phyloP scores from a whole-genome alignment of 108 stramenopile genomes.

The Asterionellopsis glacialis region DNA sequence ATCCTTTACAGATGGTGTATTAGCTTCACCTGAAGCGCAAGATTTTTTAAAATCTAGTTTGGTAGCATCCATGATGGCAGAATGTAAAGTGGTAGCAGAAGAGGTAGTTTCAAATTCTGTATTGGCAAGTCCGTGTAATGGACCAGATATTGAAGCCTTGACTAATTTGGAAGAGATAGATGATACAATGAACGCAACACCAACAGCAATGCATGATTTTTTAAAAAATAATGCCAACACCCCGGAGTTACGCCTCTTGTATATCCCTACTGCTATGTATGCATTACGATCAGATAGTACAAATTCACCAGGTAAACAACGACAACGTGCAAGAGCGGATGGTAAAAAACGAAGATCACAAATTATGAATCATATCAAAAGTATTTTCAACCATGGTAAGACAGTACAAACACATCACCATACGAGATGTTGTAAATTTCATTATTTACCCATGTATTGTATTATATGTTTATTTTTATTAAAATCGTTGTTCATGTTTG shows the following conservation, averaged over 20 bases:
- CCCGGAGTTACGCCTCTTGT: constrained; percentile 52
- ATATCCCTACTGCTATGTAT: constrained; percentile 89
- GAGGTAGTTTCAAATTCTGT: constrained; percentile 38
- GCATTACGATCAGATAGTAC: constrained; percentile 55
- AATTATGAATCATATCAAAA: constrained; percentile 40
- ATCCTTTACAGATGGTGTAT: constrained; percentile 70
- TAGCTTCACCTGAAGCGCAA: constrained; percentile 31
- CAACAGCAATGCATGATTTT: constrained; percentile 8
- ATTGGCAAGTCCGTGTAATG: constrained; percentile 68
- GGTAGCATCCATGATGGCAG: constrained; percentile 30
- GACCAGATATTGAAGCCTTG: constrained; percentile 45
- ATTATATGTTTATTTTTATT: too few relatives aligned
- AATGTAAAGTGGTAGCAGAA: constrained; percentile 29
- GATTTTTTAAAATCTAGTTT: constrained; percentile 59
- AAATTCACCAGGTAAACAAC: constrained; percentile 80
- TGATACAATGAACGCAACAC: neutral
- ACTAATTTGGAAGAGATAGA: constrained; percentile 39
- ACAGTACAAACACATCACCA: too few relatives aligned
- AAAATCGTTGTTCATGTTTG: too few relatives aligned
- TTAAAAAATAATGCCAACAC: constrained; percentile 3
- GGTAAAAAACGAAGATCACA: constrained; percentile 64
- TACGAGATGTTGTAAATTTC: too few relatives aligned
- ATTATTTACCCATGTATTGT: too few relatives aligned
- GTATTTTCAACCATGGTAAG: constrained; percentile 13
- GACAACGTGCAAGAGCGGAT: constrained; percentile 81